A percentile compares a stretch with the other conserved stretches of the same genome.
Evolutionary conservation across 2,329 filamentous ascomycete genomes (phyloP).

Genomic region (Fusarium praegraminearum): DNA sequence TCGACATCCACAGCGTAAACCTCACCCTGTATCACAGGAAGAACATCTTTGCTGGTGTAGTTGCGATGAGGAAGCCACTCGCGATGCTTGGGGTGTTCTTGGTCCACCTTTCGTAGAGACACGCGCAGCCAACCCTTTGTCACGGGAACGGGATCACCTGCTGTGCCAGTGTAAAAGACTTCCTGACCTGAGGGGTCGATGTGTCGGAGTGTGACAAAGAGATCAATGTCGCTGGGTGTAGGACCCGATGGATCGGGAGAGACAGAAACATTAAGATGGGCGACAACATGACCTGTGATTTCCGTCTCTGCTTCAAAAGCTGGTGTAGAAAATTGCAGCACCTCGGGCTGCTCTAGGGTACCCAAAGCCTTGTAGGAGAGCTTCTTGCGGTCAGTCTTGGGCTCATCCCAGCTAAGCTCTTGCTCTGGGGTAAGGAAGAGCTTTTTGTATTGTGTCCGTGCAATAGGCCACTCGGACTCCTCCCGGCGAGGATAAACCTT

Average conservation of each 20-base stretch:
- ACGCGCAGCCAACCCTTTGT: constrained; percentile 74
- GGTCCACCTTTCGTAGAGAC: constrained; percentile 66
- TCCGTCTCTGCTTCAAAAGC: constrained; percentile 74
- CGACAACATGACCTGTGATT: constrained; percentile 75
- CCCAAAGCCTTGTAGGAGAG: constrained; percentile 71
- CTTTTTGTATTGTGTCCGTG: constrained; percentile 71
- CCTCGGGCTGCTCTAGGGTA: constrained; percentile 63
- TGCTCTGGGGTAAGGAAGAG: constrained; percentile 67
- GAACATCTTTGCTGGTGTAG: constrained; percentile 68
- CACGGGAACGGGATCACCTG: constrained; percentile 71
- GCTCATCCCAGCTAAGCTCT: constrained; percentile 48
- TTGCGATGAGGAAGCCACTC: constrained; percentile 67
- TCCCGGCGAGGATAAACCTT: constrained; percentile 64
- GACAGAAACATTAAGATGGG: constrained; percentile 73
- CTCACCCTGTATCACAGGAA: constrained; percentile 65
- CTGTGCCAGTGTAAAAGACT: constrained; percentile 73
- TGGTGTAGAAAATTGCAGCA: constrained; percentile 68
- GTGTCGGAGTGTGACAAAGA: constrained; percentile 73
- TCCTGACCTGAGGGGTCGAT: constrained; percentile 66
- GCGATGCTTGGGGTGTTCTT: constrained; percentile 63
- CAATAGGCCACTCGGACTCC: constrained; percentile 75
- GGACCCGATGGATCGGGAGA: constrained; percentile 62
- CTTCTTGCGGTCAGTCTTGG: constrained; percentile 50
- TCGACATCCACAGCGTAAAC: constrained; percentile 72
- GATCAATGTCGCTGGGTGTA: constrained; percentile 66